Evolutionary conservation across 305 asterid genomes (phyloP).

Genomic region (Solanum hybrid): DNA sequence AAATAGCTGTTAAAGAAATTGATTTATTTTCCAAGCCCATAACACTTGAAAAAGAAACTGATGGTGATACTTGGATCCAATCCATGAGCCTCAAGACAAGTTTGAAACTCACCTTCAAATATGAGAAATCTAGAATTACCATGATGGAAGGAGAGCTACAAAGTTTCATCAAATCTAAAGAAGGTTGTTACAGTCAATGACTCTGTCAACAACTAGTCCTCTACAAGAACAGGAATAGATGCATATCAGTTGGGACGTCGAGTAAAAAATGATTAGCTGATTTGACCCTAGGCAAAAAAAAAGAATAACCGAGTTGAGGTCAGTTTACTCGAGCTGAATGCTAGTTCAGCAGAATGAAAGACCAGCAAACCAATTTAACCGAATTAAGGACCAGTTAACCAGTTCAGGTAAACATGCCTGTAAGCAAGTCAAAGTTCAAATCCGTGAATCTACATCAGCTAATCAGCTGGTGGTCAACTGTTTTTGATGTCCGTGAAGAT

Average conservation of each 20-base stretch:
- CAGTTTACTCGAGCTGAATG: neutral
- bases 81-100: neutral
- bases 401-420: neutral
- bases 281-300: neutral
- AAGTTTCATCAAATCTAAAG: neutral
- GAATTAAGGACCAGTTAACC: neutral
- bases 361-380: neutral
- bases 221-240: fast-evolving
- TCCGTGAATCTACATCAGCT: neutral
- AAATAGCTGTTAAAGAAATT: neutral
- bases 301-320: neutral
- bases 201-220: neutral
- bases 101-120: neutral
- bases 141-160: neutral
- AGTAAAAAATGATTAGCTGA: neutral
- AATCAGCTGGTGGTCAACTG: neutral
- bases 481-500: neutral
- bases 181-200: neutral
- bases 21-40: neutral
- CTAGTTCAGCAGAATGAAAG: neutral
- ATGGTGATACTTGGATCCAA: neutral
- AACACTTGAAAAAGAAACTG: neutral
- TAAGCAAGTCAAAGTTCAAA: neutral
- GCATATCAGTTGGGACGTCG: neutral
- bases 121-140: neutral